Conservation (phyloP, 2,329 filamentous ascomycete genomes). For the Tolypocladium cylindrosporum region DNA sequence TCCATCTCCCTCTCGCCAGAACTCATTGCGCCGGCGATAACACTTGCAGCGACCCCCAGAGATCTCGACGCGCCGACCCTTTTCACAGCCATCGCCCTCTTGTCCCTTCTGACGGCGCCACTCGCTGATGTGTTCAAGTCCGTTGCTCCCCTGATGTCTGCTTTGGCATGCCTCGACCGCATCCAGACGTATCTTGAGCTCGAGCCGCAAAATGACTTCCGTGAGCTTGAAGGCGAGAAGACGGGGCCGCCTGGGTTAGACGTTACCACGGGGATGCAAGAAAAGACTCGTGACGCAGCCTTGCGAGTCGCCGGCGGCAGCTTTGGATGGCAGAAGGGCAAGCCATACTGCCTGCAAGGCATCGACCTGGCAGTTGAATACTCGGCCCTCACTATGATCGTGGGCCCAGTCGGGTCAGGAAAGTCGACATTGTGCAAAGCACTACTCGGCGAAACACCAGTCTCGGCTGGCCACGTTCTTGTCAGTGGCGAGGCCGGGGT, state of each 20-base stretch:
- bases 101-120: slow-evolving; percentile 22
- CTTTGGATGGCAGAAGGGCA: slow-evolving; percentile 16
- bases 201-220: slow-evolving; percentile 9
- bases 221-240: too few relatives aligned
- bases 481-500: neutral
- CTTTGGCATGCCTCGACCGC: slow-evolving; percentile 20
- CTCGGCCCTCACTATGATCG: slow-evolving; percentile 18
- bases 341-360: slow-evolving; percentile 9
- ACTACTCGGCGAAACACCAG: slow-evolving; percentile 20
- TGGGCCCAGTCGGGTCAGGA: slow-evolving; percentile 25
- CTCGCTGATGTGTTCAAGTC: slow-evolving; percentile 20
- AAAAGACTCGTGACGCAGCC: neutral
- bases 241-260: accelerated
- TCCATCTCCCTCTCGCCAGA: too few relatives aligned
- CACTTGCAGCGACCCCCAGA: slow-evolving; percentile 12
- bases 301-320: slow-evolving; percentile 6
- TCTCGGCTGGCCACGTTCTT: slow-evolving; percentile 8
- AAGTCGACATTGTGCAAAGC: slow-evolving; percentile 27
- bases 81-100: slow-evolving; percentile 23
- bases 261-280: neutral
- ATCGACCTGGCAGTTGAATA: slow-evolving; percentile 7
- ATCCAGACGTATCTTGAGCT: slow-evolving; percentile 27
- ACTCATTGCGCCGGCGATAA: neutral
- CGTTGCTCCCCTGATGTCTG: slow-evolving; percentile 20
- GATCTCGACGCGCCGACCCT: neutral